Percentiles rank a stretch among this genome's conserved stretches.
These are phyloP conservation scores for Coleophoma eucalyptorum DNA, from an alignment of 2,329 filamentous ascomycete genomes.

Conservation along the genomic window DNA sequence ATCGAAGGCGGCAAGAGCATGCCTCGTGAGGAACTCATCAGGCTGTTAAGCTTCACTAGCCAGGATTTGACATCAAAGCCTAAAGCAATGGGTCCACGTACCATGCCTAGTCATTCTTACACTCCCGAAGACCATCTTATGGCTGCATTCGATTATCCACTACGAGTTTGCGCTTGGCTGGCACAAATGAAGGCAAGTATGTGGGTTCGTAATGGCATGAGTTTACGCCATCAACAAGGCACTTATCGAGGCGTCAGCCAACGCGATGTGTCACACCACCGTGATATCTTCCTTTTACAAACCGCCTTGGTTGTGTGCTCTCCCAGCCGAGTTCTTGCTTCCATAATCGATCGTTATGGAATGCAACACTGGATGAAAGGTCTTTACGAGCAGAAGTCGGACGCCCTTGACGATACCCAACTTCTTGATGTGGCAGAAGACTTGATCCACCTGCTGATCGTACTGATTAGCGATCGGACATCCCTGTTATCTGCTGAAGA, in stretches of 20 bases:
- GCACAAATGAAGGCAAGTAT: conserved; percentile 97
- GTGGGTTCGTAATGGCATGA: conserved; percentile 98
- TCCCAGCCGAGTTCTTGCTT: conserved; percentile 77
- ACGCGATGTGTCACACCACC: conserved; percentile 87
- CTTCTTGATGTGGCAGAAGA: conserved; percentile 93
- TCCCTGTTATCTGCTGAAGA: conserved; percentile 69
- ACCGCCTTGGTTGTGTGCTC: conserved; percentile 85
- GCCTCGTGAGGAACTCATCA: conserved; percentile 60
- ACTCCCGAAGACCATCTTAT: conserved; percentile 76
- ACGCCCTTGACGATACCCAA: conserved; percentile 80
- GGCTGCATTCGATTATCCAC: conserved; percentile 85
- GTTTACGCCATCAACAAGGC: conserved; percentile 88
- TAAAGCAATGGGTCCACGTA: conserved; percentile 53
- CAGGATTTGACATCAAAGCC: conserved; percentile 65
- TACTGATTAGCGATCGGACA: conserved; percentile 84
- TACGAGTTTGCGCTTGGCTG: conserved; percentile 92
- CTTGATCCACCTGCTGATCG: conserved; percentile 88
- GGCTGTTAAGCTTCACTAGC: conserved; percentile 67
- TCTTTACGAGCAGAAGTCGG: conserved; percentile 67
- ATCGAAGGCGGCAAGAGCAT: conserved; percentile 84
- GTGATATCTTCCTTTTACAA: conserved; percentile 92
- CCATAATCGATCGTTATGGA: conserved; percentile 88
- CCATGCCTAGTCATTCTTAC: conserved; percentile 53
- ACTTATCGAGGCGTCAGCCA: conserved; percentile 89
- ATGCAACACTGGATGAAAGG: conserved; percentile 85